phyloP scores from a whole-genome alignment of 176 grass and related monocot species.

The Carex kokanica region DNA sequence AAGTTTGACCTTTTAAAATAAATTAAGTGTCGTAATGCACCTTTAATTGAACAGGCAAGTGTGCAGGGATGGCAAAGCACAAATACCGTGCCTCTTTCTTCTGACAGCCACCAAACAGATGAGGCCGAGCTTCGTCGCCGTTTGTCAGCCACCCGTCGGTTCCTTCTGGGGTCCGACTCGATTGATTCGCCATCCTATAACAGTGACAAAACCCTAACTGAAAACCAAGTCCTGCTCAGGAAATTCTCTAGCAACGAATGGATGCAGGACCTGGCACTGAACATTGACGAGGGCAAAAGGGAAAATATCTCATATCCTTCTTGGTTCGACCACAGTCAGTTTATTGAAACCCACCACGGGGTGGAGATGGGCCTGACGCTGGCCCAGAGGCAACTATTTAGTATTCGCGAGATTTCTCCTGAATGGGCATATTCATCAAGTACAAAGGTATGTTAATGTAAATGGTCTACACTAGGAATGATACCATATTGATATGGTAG shows the following conservation, averaged over 20 bases:
- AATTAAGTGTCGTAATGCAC: neutral
- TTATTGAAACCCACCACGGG: slow-evolving; percentile 37
- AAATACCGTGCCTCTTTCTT: neutral
- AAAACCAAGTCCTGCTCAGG: slow-evolving; percentile 13
- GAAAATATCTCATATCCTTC: slow-evolving; percentile 29
- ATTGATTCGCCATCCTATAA: slow-evolving; percentile 45
- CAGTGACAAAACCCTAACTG: slow-evolving; percentile 19
- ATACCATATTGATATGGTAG: neutral
- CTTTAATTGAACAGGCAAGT: neutral
- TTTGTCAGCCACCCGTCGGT: slow-evolving; percentile 76
- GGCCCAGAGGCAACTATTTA: slow-evolving; percentile 56
- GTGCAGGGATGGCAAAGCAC: slow-evolving; percentile 1
- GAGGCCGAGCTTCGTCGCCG: slow-evolving; percentile 46
- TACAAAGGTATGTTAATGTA: slow-evolving; percentile 62
- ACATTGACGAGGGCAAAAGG: slow-evolving; percentile 34
- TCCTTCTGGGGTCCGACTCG: slow-evolving; percentile 67
- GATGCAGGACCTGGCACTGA: slow-evolving; percentile 33
- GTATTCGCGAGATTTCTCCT: slow-evolving; percentile 75
- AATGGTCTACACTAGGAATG: neutral
- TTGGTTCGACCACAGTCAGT: slow-evolving; percentile 46
- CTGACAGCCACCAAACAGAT: slow-evolving; percentile 27
- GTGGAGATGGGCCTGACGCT: slow-evolving; percentile 33
- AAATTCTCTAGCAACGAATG: slow-evolving; percentile 44
- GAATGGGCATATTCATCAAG: slow-evolving; percentile 87
- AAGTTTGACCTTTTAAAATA: neutral